phyloP scores from a whole-genome alignment of 345 rosid genomes.

The Boechera stricta region DNA sequence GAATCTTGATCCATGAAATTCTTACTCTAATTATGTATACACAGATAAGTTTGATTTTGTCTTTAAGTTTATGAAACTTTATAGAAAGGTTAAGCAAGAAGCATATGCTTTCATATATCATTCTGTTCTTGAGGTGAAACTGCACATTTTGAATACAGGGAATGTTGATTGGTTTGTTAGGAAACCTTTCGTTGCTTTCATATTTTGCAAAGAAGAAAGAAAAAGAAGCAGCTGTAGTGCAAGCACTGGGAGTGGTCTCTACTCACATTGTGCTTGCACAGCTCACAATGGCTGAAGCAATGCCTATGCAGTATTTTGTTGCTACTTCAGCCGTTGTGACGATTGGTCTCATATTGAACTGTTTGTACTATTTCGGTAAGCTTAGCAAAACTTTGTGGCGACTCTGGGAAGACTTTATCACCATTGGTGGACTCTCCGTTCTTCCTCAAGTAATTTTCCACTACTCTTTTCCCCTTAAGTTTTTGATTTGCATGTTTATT shows the following conservation, averaged over 20 bases:
- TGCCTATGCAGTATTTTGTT: constrained; percentile 69
- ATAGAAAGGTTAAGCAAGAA: neutral
- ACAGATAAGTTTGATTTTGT: neutral
- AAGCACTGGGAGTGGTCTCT: constrained; percentile 78
- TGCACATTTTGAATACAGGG: constrained; percentile 58
- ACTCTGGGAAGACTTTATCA: constrained; percentile 85
- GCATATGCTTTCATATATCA: neutral
- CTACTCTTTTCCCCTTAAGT: neutral
- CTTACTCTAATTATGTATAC: neutral
- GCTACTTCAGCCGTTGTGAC: constrained; percentile 62
- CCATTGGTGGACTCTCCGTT: constrained; percentile 73
- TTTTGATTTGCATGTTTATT: neutral
- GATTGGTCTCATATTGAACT: constrained; percentile 65
- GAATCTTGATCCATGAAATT: neutral
- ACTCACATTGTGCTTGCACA: constrained; percentile 64
- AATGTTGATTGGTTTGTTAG: constrained; percentile 86
- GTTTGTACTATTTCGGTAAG: constrained; percentile 58
- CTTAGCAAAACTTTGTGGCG: constrained; percentile 62
- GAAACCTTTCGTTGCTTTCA: constrained; percentile 83
- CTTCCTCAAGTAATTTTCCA: constrained; percentile 74
- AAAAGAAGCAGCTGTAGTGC: constrained; percentile 76
- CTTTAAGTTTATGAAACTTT: neutral
- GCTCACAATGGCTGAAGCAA: constrained; percentile 85
- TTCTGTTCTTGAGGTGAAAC: constrained; percentile 14
- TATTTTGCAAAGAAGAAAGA: constrained; percentile 86